Evolutionary conservation across 164 flowering plant genomes (phyloP).

Genomic region (Warburgia ugandensis): DNA sequence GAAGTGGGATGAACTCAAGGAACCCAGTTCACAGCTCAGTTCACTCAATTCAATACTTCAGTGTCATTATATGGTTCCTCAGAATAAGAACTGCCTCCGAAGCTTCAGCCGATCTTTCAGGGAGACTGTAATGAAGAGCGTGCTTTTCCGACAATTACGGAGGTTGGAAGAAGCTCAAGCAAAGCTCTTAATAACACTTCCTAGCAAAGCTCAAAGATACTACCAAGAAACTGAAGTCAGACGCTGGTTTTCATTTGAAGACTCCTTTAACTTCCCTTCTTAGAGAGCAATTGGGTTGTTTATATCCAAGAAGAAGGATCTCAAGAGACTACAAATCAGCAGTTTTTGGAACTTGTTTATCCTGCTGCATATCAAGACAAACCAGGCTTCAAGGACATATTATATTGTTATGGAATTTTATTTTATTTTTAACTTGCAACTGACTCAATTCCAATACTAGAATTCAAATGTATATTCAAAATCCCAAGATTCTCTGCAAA

Average conservation of each 20-base stretch:
- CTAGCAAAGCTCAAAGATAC: slow-evolving; percentile 17
- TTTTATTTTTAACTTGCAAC: slow-evolving; percentile 17
- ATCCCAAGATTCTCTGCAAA: slow-evolving; percentile 22
- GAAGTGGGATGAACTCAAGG: slow-evolving; percentile 2
- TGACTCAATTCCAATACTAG: slow-evolving; percentile 38
- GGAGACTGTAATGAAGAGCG: slow-evolving; percentile 44
- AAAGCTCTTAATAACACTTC: slow-evolving; percentile 10
- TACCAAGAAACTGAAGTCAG: slow-evolving; percentile 44
- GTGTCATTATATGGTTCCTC: slow-evolving; percentile 57
- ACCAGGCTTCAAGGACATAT: slow-evolving; percentile 28
- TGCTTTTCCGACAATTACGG: slow-evolving; percentile 25
- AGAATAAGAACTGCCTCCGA: slow-evolving; percentile 53
- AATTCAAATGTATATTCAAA: slow-evolving; percentile 28
- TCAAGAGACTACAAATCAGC: slow-evolving; percentile 48
- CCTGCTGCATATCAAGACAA: slow-evolving; percentile 34
- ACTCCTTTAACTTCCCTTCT: slow-evolving; percentile 25
- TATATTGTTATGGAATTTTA: slow-evolving; percentile 16
- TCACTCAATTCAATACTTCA: slow-evolving; percentile 28
- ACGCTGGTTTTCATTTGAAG: slow-evolving; percentile 19
- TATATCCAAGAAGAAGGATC: slow-evolving; percentile 49
- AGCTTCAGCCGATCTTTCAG: slow-evolving; percentile 73
- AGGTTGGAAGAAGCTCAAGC: slow-evolving; percentile 14
- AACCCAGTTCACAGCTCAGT: slow-evolving; percentile 12
- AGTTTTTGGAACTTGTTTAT: slow-evolving; percentile 26
- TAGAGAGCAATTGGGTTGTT: slow-evolving; percentile 19